Base-by-base conservation (phyloP, 148 eudicot genomes). In the Silene conica region DNA sequence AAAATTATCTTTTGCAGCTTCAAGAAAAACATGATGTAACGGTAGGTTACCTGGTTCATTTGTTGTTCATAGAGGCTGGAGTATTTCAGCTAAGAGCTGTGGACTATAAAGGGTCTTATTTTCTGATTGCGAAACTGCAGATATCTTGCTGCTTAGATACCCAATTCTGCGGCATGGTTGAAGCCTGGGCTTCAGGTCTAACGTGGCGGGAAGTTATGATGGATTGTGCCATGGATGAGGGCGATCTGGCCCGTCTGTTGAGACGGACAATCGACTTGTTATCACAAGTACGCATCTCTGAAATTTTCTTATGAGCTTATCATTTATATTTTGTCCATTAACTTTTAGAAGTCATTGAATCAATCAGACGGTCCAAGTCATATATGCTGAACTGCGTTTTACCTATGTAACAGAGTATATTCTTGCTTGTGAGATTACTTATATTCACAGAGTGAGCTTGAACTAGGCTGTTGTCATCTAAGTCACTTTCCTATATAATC, bases 191-290 rank as follows among this genome's bases (percentile, higher is more conserved):
- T 70, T 95, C 99, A 71, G 99, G 99, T 71, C 84, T 92, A 70
- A 88, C 99, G 57, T 95, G 99, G 99, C 84, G 86, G 78, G 99
- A 95, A 81, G 83, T 95, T 48, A 95, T 92, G 99, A 95, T 95
- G 96, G 99, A 95, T 62, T 92, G 97, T 81, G 96, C 99, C 6
- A 92, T 95, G 99, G 99, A 95, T 84, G 99, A 92, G 76, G 99
- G 99, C 38, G 99, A 95, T 83, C 84, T 95, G 58, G 96, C 97
- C 78, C 97, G 99, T 46, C 90, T 95, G 19, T 81, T 92, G 70
- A 85, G 99, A 31, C 73, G 99, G 73, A 90, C 99, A 0, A 88
- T 92, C 71, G 99, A 95, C 83, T 59, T 92, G 31, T 81, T 95
- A 76, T 92, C 96, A 80, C 97, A 92, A 93, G 97, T 95, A 74